Evolutionary conservation across 352 stramenopile genomes (phyloP).

Genomic region (Globisporangium splendens): DNA sequence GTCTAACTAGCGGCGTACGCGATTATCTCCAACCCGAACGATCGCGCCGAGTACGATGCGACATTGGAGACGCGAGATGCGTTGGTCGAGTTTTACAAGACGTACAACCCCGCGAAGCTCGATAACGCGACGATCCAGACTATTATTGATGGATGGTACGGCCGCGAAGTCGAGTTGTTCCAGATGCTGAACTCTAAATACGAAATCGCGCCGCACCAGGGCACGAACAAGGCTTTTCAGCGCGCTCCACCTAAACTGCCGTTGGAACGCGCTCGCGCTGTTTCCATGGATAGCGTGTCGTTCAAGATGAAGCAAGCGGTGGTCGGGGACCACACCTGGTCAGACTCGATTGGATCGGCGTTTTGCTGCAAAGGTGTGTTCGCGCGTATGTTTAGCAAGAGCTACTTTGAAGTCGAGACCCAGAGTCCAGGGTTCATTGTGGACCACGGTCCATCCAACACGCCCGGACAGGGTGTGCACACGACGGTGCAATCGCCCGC

Average conservation of each 20-base stretch:
- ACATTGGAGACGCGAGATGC: conserved; percentile 73
- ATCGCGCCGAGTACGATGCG: conserved; percentile 72
- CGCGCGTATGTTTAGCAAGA: conserved; percentile 50
- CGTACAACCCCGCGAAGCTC: conserved; percentile 82
- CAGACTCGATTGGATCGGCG: conserved; percentile 46
- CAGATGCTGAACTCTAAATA: conserved; percentile 87
- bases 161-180: conserved; percentile 81
- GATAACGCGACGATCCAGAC: conserved; percentile 83
- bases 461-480: conserved; percentile 52
- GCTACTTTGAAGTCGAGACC: conserved; percentile 82
- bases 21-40: conserved; percentile 76
- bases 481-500: conserved; percentile 53
- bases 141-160: conserved; percentile 85
- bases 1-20: conserved; percentile 47
- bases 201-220: conserved; percentile 75
- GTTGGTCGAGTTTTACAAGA: conserved; percentile 78
- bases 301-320: conserved; percentile 52
- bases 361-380: conserved; percentile 71
- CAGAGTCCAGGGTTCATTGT: conserved; percentile 62
- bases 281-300: conserved; percentile 57
- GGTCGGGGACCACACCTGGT: conserved; percentile 52
- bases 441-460: conserved; percentile 51
- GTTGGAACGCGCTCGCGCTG: conserved; percentile 47
- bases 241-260: conserved; percentile 40
- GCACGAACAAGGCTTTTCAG: conserved; percentile 48